Evolutionary conservation across 2,329 filamentous ascomycete genomes (phyloP), one percentile per base, ranked within the genome.

Genomic region (Paecilomyces fulvus): DNA sequence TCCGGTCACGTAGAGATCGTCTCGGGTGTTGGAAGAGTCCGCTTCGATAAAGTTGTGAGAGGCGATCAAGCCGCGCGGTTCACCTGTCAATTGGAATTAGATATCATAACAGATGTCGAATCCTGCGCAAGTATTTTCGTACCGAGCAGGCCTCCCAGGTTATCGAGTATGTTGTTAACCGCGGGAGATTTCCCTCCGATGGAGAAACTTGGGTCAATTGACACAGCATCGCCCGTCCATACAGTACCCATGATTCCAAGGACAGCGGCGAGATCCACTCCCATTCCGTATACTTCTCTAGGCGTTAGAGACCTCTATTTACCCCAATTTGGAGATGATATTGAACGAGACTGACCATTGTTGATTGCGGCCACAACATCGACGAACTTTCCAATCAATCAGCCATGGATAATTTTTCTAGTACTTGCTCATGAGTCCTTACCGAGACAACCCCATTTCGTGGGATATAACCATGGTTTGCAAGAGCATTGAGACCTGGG

Each of bases 11-110:
- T 83, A 83, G 0, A 84, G 66, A 56, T 83, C 80, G 33, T 77
- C 74, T 2, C 80, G 75, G 0, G 79, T 81, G 49, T 75, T 73
- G 49, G 79, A 82, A 0, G 72, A 77, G 65, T 83, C 81, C 0
- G 76, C 70, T 69, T 83, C 81, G 61, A 82, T 79, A 55, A 78
- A 76, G 64, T 82, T 82, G 65, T 84, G 81, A 2, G 76, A 77
- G n/a, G 77, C 77, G 12, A 68, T 67, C 1, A 83, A 71, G 4
- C 79, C 79, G 48, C 75, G 74, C 0, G 78, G 78, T 14, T 70
- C 71, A 2, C 76, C 75, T 63, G 52, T 20, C 52, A 53, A 37
- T 63, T 54, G 11, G 58, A 3, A n/a, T 55, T 37, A 53, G 21
- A 21, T 3, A 5, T n/a, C 17, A 21, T 14, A 25, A 4, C 2